Evolutionary conservation across 2,329 filamentous ascomycete genomes (phyloP), one percentile per base, ranked within the genome.

Genomic region (Lachnellula hyalina): DNA sequence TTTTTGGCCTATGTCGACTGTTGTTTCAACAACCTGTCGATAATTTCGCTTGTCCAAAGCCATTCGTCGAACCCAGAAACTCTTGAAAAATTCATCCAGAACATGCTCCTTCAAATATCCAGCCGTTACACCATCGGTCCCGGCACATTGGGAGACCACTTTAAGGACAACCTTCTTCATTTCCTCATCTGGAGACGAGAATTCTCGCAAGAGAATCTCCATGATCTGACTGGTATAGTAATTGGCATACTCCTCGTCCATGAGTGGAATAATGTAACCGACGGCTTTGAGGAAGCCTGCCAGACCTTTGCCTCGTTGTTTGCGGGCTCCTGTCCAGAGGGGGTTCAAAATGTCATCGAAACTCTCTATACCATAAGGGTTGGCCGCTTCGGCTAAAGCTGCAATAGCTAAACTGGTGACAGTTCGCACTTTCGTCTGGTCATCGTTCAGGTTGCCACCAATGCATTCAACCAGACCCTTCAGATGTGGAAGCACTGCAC

Each of bases 91-190:
- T 58, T 97, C 94, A 62, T 90, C 86, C 40, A 99, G 78, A 7
- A 99, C 92, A 59, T 96, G 88, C 68, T 97, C 92, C 72, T 96
- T 97, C 41, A 99, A 80, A 68, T 97, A 99, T 40, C 86, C 88
- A 36, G 92, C 89, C 35, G 94, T 97, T 28, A 99, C 94, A 74
- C 94, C 94, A 68, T 96, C 89, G 2, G 93, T 97, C 63, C 87
- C 87, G 7, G 94, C 90, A 68, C 94, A 97, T 69, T 99, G 94
- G 17, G 92, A 96, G 15, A 99, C 85, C 28, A 99, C 94, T 74
- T 97, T 97, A 55, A 99, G 77, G 7, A 99, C 94, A 1, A 99
- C 94, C 76, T 99, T 99, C 76, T 97, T 99, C 94, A 99, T 99
- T 73, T 99, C 94, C 72, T 99, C 94, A 63, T 99, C 94, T 0